Evolutionary conservation across 805 yeast species (phyloP), one percentile per base, ranked within the genome.

Genomic region (Sugiyamaella smithiae): DNA sequence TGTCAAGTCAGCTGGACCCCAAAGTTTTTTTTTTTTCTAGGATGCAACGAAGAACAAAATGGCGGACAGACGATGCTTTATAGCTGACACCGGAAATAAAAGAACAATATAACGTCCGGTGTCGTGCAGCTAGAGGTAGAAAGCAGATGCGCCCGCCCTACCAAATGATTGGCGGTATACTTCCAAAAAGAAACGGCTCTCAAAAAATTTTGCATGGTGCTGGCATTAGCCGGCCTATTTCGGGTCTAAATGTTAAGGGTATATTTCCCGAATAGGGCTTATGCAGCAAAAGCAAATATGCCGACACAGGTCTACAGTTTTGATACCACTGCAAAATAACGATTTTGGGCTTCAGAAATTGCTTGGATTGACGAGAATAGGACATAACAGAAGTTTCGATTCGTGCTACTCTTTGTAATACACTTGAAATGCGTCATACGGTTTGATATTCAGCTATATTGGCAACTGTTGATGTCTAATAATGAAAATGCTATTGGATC

Each of bases 141-240:
- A n/a, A n/a, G 38, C 38, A 35, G 38, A 35, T 35, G 38, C 38
- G 38, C 38, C 38, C 22, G 38, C 22, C 12, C 16, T 14, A 14
- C 38, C 20, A 5, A 14, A 35, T 35, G 38, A 35, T 35, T 35
- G 38, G 38, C 38, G 38, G 38, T 19, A 16, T 19, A 12, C 12
- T 14, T 14, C 38, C 20, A 35, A 35, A 35, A 35, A 35, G 38
- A 14, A 35, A 35, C 38, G 12, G 20, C 5, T n/a, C n/a, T n/a
- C 12, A 35, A 35, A 35, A 35, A 35, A 35, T 11, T 35, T 19
- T 35, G 38, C 38, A 35, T 14, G 7, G 38, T n/a, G 38, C 38
- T 14, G 38, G 38, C 38, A 35, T 14, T 35, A 35, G 33, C 38
- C 5, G 5, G 38, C 7, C 38, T 35, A 12, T 19, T 16, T 35